Evolutionary conservation across 2,329 filamentous ascomycete species (phyloP), one percentile per base, ranked within the genome.

Genomic region (Neofusicoccum cordaticola): DNA sequence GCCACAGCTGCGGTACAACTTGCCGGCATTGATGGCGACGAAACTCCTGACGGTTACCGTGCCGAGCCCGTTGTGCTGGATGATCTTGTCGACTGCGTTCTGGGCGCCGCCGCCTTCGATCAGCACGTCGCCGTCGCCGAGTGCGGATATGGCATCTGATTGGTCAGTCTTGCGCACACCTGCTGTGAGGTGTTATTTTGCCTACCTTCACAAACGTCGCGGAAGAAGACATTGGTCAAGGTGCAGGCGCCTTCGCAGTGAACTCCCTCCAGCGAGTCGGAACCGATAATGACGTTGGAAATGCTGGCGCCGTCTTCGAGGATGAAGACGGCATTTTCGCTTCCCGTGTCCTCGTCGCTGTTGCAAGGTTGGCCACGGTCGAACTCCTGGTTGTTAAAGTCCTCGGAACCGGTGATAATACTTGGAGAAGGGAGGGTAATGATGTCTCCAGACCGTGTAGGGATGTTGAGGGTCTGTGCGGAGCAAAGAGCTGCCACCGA

Each of bases 181-280:
- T 31, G 27, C 27, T 31, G 27, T 31, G 27, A 1, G 27, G 27
- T 31, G 7, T 7, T 31, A 2, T 44, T n/a, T 3, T 1, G 53
- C 62, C 50, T 47, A 72, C 65, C 79, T 66, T 80, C 78, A 66
- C 79, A 80, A 11, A 73, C 70, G 64, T 73, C 69, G 2, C 62
- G 65, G 69, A 69, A 73, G 71, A 71, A 74, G n/a, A 72, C 67
- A 31, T 71, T 71, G 63, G 75, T 78, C 27, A 83, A 70, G 5
- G 78, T 81, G 71, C 82, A 84, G 13, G 78, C 73, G 39, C 81
- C 82, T 62, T 79, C 71, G 72, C 83, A 84, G 73, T 85, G 82
- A 27, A 84, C 78, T 53, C 80, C 81, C 69, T 83, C 81, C 22
- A 79, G 74, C 67, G 82, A 76, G 57, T 78, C 77, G 22, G 74